phyloP scores from a whole-genome alignment of 148 eudicot genomes.

The Vaccinium corymbosum region DNA sequence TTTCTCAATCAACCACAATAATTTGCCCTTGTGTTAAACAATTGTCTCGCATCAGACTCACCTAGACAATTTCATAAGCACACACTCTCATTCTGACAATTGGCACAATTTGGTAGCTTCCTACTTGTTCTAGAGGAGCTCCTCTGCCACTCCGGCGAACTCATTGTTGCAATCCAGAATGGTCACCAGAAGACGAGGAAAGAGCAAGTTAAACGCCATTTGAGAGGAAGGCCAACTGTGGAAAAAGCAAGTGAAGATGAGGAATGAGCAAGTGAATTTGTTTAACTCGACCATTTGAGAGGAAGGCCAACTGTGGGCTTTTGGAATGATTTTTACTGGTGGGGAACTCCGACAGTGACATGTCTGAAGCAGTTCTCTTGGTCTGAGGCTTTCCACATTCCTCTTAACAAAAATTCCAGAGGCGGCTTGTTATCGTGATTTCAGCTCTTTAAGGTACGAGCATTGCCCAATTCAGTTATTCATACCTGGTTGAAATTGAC shows the following conservation, averaged over 20 bases:
- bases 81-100: no score
- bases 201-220: background rate
- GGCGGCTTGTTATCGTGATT: slow-evolving; percentile 29
- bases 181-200: slow-evolving; percentile 11
- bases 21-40: no score
- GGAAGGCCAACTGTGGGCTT: slow-evolving; percentile 29
- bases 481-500: no score
- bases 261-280: slow-evolving; percentile 33
- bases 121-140: no score
- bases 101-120: no score
- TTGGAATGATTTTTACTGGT: slow-evolving; percentile 36
- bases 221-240: slow-evolving; percentile 19
- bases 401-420: slow-evolving; percentile 32
- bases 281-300: slow-evolving; percentile 35
- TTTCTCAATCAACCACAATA: no score
- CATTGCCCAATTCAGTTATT: no score
- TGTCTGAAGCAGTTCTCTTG: slow-evolving; percentile 36
- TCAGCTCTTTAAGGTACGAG: slow-evolving; percentile 27
- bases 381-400: slow-evolving; percentile 52
- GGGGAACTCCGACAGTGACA: slow-evolving; percentile 40
- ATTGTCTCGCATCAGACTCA: no score
- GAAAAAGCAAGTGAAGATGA: slow-evolving; percentile 21
- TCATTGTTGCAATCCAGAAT: background rate
- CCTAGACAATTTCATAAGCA: no score
- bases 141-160: background rate